Evolutionary conservation across 139 green algal species (phyloP).

Genomic region (Marvania coccoides): DNA sequence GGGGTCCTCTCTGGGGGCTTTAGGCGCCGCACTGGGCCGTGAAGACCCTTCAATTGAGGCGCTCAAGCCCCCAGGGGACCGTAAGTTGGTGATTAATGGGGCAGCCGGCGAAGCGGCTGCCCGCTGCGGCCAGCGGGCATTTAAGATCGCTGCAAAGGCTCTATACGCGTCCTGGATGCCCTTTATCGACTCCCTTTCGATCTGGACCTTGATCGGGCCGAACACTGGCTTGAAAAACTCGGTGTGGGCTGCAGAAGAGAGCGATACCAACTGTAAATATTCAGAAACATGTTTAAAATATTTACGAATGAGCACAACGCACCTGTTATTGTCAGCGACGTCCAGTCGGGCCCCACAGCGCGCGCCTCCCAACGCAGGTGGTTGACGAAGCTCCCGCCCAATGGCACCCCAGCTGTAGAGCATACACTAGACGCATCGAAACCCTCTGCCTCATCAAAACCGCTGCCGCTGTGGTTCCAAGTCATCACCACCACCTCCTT

Average conservation of each 20-base stretch:
- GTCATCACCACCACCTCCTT: neutral
- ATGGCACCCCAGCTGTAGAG: neutral
- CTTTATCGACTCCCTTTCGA: constrained; percentile 11
- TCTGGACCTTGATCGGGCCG: neutral
- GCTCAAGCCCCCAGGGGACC: no score
- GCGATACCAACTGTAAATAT: no score
- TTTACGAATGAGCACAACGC: no score
- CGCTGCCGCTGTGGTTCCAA: neutral
- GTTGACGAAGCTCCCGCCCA: constrained; percentile 9
- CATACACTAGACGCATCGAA: neutral
- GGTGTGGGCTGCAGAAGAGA: no score
- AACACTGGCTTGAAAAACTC: neutral
- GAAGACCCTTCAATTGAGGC: no score
- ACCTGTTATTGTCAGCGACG: neutral
- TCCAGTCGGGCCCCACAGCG: neutral
- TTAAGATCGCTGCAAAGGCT: neutral
- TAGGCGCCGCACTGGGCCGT: no score
- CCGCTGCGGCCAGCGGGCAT: neutral
- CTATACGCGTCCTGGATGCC: neutral
- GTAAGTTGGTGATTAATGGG: no score
- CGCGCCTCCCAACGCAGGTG: neutral
- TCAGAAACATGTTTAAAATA: no score
- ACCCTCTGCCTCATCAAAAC: neutral
- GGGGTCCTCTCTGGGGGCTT: no score
- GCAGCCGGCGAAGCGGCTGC: no score